These are phyloP conservation scores for Penicillium cinerascens DNA, from an alignment of 495 filamentous ascomycete species.

Conservation along the genomic window DNA sequence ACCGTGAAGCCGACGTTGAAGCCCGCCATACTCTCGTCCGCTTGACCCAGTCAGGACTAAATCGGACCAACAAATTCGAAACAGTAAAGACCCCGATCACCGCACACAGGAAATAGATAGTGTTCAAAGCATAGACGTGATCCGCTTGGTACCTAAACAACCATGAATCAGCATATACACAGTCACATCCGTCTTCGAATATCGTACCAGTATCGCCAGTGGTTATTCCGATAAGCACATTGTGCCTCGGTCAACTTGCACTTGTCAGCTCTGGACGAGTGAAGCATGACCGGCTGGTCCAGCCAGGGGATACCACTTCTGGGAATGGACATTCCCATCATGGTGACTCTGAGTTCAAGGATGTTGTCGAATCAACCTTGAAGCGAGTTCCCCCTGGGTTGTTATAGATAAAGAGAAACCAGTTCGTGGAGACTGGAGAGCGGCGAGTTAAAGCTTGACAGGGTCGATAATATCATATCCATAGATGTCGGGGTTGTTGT, in stretches of 20 bases:
- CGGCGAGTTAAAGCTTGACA: constrained; percentile 2
- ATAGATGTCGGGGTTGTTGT: neutral
- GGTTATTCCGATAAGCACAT: constrained; percentile 41
- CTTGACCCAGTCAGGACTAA: constrained; percentile 21
- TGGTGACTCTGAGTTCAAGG: neutral
- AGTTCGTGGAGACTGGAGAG: constrained; percentile 3
- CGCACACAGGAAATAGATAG: constrained; percentile 47
- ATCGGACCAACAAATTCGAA: constrained; percentile 23
- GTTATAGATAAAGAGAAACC: neutral
- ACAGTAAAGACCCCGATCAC: constrained; percentile 46
- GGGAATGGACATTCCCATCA: constrained; percentile 21
- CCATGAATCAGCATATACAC: neutral
- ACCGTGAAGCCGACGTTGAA: constrained; percentile 20
- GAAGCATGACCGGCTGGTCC: constrained; percentile 45
- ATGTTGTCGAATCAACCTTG: neutral
- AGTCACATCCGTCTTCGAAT: neutral
- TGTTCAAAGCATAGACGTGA: constrained; percentile 48
- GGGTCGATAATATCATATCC: neutral
- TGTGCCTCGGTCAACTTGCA: constrained; percentile 45
- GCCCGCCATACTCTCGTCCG: constrained; percentile 21
- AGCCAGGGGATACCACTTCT: constrained; percentile 35
- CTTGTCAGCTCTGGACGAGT: constrained; percentile 40
- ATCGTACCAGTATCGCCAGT: constrained; percentile 49
- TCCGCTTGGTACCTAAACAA: constrained; percentile 49
- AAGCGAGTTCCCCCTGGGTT: neutral